These are phyloP conservation scores for Metschnikowia reukaufii DNA, from an alignment of 805 yeast species.

Conservation along the genomic window DNA sequence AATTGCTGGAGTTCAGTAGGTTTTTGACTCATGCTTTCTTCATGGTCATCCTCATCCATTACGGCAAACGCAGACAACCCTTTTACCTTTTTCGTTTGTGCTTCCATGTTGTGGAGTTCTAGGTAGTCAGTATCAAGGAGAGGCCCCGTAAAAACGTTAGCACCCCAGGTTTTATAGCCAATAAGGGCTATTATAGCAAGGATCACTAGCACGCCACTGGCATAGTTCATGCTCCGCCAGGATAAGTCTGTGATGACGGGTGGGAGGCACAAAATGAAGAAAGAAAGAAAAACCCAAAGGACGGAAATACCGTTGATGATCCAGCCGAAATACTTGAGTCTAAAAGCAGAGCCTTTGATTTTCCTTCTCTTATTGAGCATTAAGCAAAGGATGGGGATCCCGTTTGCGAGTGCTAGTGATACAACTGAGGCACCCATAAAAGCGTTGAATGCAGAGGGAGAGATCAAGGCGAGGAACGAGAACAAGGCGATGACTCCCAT, in stretches of 20 bases:
- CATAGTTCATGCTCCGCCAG: conserved; percentile 56
- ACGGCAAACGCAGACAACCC: conserved; percentile 9
- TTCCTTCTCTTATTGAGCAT: conserved; percentile 59
- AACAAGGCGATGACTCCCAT: conserved; percentile 59
- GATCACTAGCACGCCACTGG: conserved; percentile 57
- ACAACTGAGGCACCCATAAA: conserved; percentile 82
- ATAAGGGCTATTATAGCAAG: conserved; percentile 48
- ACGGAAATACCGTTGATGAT: conserved; percentile 58
- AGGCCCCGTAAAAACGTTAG: conserved; percentile 62
- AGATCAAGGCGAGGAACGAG: conserved; percentile 65
- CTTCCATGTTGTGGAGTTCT: conserved; percentile 34
- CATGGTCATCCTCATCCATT: conserved; percentile 13
- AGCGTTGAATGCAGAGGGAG: conserved; percentile 76
- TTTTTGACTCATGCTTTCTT: conserved; percentile 4
- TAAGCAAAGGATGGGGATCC: conserved; percentile 69
- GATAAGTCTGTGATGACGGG: conserved; percentile 50
- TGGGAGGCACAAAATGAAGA: conserved; percentile 67
- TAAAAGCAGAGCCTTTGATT: conserved; percentile 66
- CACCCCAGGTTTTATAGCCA: conserved; percentile 65
- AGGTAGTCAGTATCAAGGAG: conserved; percentile 46
- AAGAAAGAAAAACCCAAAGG: conserved; percentile 58
- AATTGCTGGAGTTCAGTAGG: background rate
- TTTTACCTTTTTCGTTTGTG: conserved; percentile 17
- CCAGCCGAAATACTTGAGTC: conserved; percentile 64
- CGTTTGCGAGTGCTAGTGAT: conserved; percentile 70